Percentiles rank a stretch among this genome's conserved stretches.
Evolutionary conservation across 106 monocot genomes (phyloP).

Genomic region (Posidonia australis): DNA sequence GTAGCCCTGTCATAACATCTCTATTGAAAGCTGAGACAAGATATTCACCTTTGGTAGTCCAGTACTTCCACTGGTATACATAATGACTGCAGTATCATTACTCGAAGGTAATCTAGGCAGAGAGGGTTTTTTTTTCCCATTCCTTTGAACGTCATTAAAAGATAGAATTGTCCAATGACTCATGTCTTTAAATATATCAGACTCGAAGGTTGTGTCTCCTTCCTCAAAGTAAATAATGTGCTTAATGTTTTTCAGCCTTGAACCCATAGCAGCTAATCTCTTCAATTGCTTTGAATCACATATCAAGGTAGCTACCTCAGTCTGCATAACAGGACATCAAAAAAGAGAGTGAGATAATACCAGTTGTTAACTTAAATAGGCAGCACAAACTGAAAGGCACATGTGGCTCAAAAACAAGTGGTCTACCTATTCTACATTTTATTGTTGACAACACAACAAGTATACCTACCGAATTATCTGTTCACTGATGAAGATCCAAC

Average conservation of each 20-base stretch:
- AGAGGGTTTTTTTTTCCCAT: slow-evolving; percentile 34
- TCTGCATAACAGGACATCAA: slow-evolving; percentile 25
- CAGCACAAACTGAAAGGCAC: too few species aligned
- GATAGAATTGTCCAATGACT: slow-evolving; percentile 26
- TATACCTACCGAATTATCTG: too few species aligned
- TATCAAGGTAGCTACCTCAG: slow-evolving; percentile 37
- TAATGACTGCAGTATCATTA: slow-evolving; percentile 41
- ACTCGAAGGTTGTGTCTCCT: slow-evolving; percentile 12
- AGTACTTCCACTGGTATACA: slow-evolving; percentile 75
- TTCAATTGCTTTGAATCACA: slow-evolving; percentile 47
- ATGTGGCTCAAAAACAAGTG: background rate
- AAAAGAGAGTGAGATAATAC: too few species aligned
- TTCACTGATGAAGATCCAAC: too few species aligned
- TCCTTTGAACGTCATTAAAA: slow-evolving; percentile 32
- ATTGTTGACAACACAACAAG: background rate
- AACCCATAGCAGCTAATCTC: slow-evolving; percentile 28
- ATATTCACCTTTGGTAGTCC: slow-evolving; percentile 49
- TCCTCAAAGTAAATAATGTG: slow-evolving; percentile 41
- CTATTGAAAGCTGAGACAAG: background rate
- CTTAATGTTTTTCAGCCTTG: slow-evolving; percentile 21
- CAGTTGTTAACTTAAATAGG: too few species aligned
- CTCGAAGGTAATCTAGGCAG: slow-evolving; percentile 24
- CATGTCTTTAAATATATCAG: background rate
- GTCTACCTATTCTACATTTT: too few species aligned
- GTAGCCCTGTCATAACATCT: too few species aligned